These are phyloP conservation scores for Nakazawaea siamensis DNA, from an alignment of 805 yeast species.

Conservation along the genomic window DNA sequence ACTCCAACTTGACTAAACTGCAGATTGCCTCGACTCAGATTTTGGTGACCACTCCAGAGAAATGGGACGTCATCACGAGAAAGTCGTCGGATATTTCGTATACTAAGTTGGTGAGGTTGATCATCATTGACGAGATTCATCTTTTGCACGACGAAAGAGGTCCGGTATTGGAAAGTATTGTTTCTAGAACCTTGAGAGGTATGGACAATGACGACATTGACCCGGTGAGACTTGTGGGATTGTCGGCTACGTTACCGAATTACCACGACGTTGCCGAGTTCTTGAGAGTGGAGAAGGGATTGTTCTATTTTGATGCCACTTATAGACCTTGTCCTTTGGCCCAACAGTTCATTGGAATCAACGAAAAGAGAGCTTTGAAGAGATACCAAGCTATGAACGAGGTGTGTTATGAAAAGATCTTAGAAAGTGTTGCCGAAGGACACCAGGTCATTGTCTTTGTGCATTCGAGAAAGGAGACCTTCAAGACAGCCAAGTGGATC, in stretches of 20 bases:
- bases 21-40: constrained; percentile 76
- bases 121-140: constrained; percentile 90
- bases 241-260: constrained; percentile 91
- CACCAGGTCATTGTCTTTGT: constrained; percentile 87
- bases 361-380: constrained; percentile 74
- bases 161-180: constrained; percentile 84
- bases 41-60: constrained; percentile 91
- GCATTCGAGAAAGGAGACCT: constrained; percentile 89
- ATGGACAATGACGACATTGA: constrained; percentile 33
- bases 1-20: constrained; percentile 63
- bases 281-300: constrained; percentile 58
- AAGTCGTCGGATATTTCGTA: constrained; percentile 63
- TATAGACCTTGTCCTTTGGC: constrained; percentile 90
- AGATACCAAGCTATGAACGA: constrained; percentile 79
- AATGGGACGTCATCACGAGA: constrained; percentile 94
- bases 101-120: constrained; percentile 53
- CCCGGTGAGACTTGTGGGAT: constrained; percentile 64
- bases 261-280: constrained; percentile 81
- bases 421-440: constrained; percentile 48
- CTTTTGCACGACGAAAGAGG: constrained; percentile 91
- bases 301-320: constrained; percentile 76
- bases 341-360: constrained; percentile 83
- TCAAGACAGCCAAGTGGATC: constrained; percentile 70
- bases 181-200: constrained; percentile 59
- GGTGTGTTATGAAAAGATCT: constrained; percentile 70